Conservation (phyloP, 2,329 filamentous ascomycete species). For the Trichoderma koningiopsis region DNA sequence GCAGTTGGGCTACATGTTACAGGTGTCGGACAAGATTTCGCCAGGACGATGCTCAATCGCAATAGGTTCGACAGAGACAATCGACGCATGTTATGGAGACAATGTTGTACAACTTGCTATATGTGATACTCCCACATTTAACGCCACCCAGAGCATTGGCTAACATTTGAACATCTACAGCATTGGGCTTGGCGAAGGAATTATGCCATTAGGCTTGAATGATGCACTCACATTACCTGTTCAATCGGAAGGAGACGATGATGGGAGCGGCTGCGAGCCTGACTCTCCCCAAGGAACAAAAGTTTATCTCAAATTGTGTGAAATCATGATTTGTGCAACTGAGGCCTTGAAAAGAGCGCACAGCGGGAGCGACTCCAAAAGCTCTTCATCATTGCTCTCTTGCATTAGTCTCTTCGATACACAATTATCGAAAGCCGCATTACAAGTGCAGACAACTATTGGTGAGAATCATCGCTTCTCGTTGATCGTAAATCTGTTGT, state of each 20-base stretch:
- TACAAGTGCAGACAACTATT: neutral
- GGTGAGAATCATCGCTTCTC: neutral
- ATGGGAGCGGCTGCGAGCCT: neutral
- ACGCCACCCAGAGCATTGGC: neutral
- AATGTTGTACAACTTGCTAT: conserved; percentile 32
- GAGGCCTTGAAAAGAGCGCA: conserved; percentile 10
- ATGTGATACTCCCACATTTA: conserved; percentile 32
- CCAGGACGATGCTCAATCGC: conserved; percentile 39
- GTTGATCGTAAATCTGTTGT: neutral
- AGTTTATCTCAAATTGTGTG: neutral
- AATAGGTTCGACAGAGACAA: neutral
- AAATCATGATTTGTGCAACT: conserved; percentile 21
- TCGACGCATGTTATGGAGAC: conserved; percentile 18
- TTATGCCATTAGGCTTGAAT: conserved; percentile 7
- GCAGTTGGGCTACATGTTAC: conserved; percentile 44
- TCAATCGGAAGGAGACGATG: neutral
- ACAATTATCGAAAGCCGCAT: neutral
- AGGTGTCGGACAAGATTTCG: conserved; percentile 44
- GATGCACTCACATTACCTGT: conserved; percentile 7
- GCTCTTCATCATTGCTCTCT: neutral
- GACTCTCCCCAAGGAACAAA: neutral
- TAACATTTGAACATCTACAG: neutral
- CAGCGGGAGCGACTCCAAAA: neutral
- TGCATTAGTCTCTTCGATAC: conserved; percentile 17
- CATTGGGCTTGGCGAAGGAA: conserved; percentile 11